Conservation (phyloP, 2,329 filamentous ascomycete species). For the Fusarium newnesense region DNA sequence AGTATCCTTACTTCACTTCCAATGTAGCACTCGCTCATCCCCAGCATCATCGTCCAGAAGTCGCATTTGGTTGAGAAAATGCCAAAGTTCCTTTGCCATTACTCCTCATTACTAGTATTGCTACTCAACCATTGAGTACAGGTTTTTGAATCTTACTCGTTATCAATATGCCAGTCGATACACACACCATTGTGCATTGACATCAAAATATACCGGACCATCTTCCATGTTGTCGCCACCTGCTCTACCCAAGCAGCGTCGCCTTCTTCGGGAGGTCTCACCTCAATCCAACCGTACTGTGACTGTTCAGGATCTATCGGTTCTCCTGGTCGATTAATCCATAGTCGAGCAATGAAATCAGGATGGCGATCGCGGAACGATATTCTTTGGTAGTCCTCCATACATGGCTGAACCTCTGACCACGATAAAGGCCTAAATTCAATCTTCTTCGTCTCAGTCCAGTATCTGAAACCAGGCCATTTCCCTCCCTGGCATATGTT, state of each 20-base stretch:
- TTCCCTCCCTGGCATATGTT: neutral
- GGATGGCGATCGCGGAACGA: accelerated
- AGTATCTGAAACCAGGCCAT: neutral
- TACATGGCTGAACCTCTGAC: neutral
- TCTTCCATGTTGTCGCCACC: neutral
- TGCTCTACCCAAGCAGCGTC: neutral
- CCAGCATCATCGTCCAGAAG: too few relatives aligned
- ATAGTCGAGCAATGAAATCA: neutral
- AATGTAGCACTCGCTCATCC: neutral
- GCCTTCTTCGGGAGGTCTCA: neutral
- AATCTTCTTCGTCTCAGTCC: neutral
- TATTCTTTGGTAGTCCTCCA: neutral
- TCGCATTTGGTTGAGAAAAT: too few relatives aligned
- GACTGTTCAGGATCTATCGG: neutral
- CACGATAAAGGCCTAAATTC: neutral
- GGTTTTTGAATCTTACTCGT: accelerated
- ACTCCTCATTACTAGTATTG: accelerated
- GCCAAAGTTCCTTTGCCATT: too few relatives aligned
- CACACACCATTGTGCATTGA: accelerated
- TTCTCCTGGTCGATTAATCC: neutral
- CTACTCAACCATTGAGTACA: neutral
- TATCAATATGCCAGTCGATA: neutral
- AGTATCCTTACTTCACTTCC: neutral
- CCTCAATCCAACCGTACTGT: neutral
- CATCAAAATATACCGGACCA: neutral